Evolutionary conservation across 202 grass and related monocot species (phyloP), one percentile per base, ranked within the genome.

Genomic region (Hordeum pubiflorum): DNA sequence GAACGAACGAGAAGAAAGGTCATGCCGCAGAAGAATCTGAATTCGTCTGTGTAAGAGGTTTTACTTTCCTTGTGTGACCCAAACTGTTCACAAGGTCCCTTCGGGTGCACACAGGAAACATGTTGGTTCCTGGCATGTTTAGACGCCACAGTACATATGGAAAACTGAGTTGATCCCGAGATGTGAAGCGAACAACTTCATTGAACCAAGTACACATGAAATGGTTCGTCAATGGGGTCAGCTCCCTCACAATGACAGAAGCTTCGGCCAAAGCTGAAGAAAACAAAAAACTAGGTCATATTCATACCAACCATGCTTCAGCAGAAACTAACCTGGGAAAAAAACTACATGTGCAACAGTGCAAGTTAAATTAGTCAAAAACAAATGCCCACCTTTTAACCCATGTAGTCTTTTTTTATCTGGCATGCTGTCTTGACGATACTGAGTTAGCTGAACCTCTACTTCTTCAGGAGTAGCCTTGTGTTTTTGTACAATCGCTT

Each of bases 161-260:
- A 54, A 98, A 98, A 78, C 95, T 98, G 70, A 98, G 88, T 63
- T 98, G 95, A 80, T 98, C 95, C 23, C 92, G 89, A 48, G 95
- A 95, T 58, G 95, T 98, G 85, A 95, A 98, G 2, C 89, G 86
- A 63, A 94, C 95, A 58, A 87, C 95, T 89, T 98, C 95, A 85
- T 95, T 94, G 77, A 98, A 98, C 92, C 95, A 98, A 77, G 72
- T 77, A 84, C 95, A 93, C 92, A 95, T 98, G 82, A 91, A 98
- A 58, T 91, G 89, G 58, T 95, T 95, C 6, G 88, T 89, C 1
- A 46, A 81, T 20, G 90, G 86, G 7, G 74, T 86, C 40, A 93
- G 84, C 81, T 91, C 95, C 79, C 95, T 98, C 77, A 98, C 90
- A 71, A 98, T 95, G 46, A 98, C 73, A 14, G 95, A 98, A 31